These are phyloP conservation scores for Acidiella bohemica DNA, from an alignment of 495 filamentous ascomycete genomes.

Conservation along the genomic window DNA sequence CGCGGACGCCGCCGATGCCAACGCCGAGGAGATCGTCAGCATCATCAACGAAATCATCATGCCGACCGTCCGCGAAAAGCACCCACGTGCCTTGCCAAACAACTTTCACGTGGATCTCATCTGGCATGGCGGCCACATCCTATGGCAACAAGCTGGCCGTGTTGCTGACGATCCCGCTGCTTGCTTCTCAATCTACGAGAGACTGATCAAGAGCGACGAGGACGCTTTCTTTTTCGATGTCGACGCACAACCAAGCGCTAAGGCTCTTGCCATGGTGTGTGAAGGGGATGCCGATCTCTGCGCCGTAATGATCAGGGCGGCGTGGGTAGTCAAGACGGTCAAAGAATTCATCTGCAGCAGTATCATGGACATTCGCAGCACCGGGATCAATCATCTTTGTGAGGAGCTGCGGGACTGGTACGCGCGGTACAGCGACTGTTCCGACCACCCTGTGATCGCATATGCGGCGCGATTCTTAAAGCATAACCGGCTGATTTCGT, in stretches of 20 bases:
- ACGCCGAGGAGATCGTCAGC: constrained; percentile 5
- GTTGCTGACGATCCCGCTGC: not conserved
- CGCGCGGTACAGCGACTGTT: constrained; percentile 33
- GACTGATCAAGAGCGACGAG: constrained; percentile 4
- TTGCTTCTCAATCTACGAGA: constrained; percentile 3
- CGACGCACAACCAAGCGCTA: not conserved
- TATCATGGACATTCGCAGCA: constrained; percentile 78
- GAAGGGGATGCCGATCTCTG: constrained; percentile 4
- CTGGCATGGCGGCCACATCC: not conserved
- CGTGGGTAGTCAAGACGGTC: constrained; percentile 51
- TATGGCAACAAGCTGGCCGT: not conserved
- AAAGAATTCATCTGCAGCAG: constrained; percentile 44
- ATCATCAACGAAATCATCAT: constrained; percentile 5
- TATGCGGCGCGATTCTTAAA: constrained; percentile 57
- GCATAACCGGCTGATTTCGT: constrained; percentile 55
- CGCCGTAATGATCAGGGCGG: constrained; percentile 37
- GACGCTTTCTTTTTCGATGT: constrained; percentile 7
- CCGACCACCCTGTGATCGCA: constrained; percentile 39
- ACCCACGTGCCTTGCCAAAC: constrained; percentile 12
- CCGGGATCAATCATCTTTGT: constrained; percentile 58
- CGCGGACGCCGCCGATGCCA: not conserved
- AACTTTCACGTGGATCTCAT: constrained; percentile 8
- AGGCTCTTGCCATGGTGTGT: not conserved
- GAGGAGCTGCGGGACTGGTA: constrained; percentile 47
- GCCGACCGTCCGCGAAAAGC: constrained; percentile 13